These are phyloP conservation scores for Magnolia kwangsiensis DNA, from an alignment of 164 flowering plant species.

Conservation along the genomic window DNA sequence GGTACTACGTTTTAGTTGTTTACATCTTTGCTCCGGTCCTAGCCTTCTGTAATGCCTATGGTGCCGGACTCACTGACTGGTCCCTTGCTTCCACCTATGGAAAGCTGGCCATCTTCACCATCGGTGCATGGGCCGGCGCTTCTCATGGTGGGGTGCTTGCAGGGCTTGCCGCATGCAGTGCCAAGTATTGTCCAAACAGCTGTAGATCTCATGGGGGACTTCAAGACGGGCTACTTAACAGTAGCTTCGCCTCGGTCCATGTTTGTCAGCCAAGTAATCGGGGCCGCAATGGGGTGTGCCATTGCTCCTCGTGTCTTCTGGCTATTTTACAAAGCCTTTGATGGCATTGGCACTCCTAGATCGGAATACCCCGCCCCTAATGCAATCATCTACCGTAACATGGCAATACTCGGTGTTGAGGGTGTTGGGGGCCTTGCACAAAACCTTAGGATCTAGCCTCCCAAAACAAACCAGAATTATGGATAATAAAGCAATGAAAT, in stretches of 20 bases:
- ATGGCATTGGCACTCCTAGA: constrained; percentile 22
- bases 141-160: constrained; percentile 55
- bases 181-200: constrained; percentile 56
- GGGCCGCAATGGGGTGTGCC: constrained; percentile 53
- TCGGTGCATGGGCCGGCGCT: constrained; percentile 57
- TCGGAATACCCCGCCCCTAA: constrained; percentile 45
- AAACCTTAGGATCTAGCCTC: no score
- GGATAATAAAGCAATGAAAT: no score
- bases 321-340: constrained; percentile 51
- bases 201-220: constrained; percentile 51
- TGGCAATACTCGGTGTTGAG: constrained; percentile 50
- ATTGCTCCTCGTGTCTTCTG: constrained; percentile 54
- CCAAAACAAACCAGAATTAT: no score
- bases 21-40: constrained; percentile 44
- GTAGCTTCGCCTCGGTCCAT: constrained; percentile 56
- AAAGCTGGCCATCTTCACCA: constrained; percentile 44
- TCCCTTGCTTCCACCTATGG: constrained; percentile 53
- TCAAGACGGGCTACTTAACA: constrained; percentile 59
- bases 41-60: constrained; percentile 62
- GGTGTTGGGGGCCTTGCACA: no score
- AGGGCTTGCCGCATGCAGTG: constrained; percentile 59
- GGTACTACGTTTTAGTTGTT: constrained; percentile 38
- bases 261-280: constrained; percentile 56
- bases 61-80: constrained; percentile 61
- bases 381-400: constrained; percentile 43